Percentiles rank a stretch among this genome's conserved stretches.
These are phyloP conservation scores for Fusarium proliferatum DNA, from an alignment of 2,329 filamentous ascomycete genomes.

Conservation along the genomic window DNA sequence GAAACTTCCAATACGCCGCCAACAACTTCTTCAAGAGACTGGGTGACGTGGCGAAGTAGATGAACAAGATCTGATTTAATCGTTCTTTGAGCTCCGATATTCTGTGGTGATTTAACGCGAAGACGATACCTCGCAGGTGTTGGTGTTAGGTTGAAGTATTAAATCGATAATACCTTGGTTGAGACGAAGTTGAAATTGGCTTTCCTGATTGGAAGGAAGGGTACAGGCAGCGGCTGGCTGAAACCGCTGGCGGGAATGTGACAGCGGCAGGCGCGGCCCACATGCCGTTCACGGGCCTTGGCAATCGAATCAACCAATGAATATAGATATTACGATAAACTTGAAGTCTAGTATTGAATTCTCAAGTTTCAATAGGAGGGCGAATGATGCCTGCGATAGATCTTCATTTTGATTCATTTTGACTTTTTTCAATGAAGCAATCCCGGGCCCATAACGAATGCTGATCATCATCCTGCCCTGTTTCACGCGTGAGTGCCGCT, in stretches of 20 bases:
- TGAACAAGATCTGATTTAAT: background rate
- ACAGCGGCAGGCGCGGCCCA: slow-evolving; percentile 23
- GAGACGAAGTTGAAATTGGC: slow-evolving; percentile 35
- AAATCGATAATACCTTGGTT: background rate
- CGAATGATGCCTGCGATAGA: background rate
- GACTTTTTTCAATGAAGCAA: too few relatives aligned
- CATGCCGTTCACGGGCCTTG: background rate
- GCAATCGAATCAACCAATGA: background rate
- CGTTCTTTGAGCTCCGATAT: background rate
- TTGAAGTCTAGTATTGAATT: background rate
- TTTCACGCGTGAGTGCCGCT: background rate
- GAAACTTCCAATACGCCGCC: slow-evolving; percentile 22
- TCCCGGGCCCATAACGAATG: background rate
- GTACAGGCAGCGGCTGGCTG: slow-evolving; percentile 5
- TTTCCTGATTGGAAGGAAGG: slow-evolving; percentile 16
- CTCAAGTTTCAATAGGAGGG: background rate
- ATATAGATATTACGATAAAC: background rate
- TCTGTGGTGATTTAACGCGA: background rate
- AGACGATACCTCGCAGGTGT: too few relatives aligned
- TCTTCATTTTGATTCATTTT: background rate
- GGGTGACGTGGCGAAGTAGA: background rate
- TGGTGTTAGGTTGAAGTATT: too few relatives aligned
- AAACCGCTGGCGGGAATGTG: background rate
- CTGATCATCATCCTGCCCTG: background rate
- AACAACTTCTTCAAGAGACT: slow-evolving; percentile 19